Conservation (phyloP, 2,329 filamentous ascomycete genomes). For the Alternaria incomplexa region DNA sequence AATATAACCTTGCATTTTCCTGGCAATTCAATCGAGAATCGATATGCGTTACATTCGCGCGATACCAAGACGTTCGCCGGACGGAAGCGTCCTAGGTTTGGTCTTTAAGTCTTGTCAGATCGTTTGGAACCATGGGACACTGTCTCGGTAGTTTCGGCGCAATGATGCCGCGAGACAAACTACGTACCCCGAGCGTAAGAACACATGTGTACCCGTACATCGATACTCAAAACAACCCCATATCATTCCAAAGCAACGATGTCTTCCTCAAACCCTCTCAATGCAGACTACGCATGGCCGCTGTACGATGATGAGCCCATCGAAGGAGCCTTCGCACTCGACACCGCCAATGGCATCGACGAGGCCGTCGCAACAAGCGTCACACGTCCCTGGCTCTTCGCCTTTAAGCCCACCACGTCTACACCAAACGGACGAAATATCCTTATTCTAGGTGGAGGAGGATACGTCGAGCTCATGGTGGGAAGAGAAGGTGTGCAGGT, state of each 20-base stretch:
- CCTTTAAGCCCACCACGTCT: constrained; percentile 5
- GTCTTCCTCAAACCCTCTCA: background rate
- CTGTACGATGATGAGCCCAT: constrained; percentile 8
- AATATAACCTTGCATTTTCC: no score
- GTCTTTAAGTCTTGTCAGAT: no score
- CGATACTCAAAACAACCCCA: background rate
- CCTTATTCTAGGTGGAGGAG: constrained; percentile 22
- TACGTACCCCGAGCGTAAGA: background rate
- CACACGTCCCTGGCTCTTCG: constrained; percentile 22
- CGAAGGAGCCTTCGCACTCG: constrained; percentile 16
- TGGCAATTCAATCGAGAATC: no score
- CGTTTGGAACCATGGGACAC: no score
- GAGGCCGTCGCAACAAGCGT: constrained; percentile 20
- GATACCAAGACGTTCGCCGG: no score
- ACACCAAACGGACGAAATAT: constrained; percentile 4
- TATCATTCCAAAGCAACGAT: background rate
- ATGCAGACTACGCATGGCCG: constrained; percentile 13
- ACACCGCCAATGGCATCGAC: constrained; percentile 1
- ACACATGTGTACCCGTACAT: background rate
- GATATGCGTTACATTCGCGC: no score
- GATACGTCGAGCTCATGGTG: constrained; percentile 27
- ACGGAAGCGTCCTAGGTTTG: no score
- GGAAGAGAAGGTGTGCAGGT: constrained; percentile 26
- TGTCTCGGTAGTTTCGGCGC: background rate
- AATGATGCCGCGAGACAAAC: background rate